phyloP scores from a whole-genome alignment of 2,329 filamentous ascomycete genomes.

The Geosmithia morbida region DNA sequence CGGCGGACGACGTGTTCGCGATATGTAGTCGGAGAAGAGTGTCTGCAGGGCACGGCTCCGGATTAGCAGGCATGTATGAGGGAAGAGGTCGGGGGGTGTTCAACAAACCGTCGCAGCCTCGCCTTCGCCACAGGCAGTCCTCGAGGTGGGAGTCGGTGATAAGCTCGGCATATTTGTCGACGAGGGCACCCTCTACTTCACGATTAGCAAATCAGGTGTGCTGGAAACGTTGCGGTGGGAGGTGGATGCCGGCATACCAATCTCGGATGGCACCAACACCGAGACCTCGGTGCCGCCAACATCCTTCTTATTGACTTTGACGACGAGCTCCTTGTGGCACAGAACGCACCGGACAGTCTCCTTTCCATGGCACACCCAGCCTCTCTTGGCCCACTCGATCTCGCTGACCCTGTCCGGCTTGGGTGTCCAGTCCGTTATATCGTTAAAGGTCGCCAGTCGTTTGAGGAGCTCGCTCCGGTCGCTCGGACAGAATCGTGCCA shows the following conservation, averaged over 20 bases:
- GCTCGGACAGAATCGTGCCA: slow-evolving; percentile 67
- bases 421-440: slow-evolving; percentile 84
- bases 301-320: slow-evolving; percentile 55
- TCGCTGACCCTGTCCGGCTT: slow-evolving; percentile 80
- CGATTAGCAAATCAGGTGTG: slow-evolving; percentile 9
- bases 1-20: slow-evolving; percentile 42
- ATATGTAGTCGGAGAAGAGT: slow-evolving; percentile 47
- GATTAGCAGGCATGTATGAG: not conserved
- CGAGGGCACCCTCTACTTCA: slow-evolving; percentile 44
- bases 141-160: slow-evolving; percentile 65
- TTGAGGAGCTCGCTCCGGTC: slow-evolving; percentile 72
- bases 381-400: slow-evolving; percentile 86
- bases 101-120: slow-evolving; percentile 66
- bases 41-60: slow-evolving; percentile 20
- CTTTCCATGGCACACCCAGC: slow-evolving; percentile 74
- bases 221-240: too few species aligned
- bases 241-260: too few species aligned
- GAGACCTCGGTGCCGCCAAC: slow-evolving; percentile 39
- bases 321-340: slow-evolving; percentile 71
- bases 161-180: slow-evolving; percentile 60
- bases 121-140: slow-evolving; percentile 73
- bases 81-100: too few species aligned
- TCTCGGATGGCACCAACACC: slow-evolving; percentile 43
- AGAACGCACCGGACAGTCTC: slow-evolving; percentile 78
- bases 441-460: slow-evolving; percentile 75